Percentiles rank a stretch among this genome's conserved stretches.
Evolutionary conservation across 1,284 basidiomycete genomes (phyloP).

Genomic region (Puccinia triticina): DNA sequence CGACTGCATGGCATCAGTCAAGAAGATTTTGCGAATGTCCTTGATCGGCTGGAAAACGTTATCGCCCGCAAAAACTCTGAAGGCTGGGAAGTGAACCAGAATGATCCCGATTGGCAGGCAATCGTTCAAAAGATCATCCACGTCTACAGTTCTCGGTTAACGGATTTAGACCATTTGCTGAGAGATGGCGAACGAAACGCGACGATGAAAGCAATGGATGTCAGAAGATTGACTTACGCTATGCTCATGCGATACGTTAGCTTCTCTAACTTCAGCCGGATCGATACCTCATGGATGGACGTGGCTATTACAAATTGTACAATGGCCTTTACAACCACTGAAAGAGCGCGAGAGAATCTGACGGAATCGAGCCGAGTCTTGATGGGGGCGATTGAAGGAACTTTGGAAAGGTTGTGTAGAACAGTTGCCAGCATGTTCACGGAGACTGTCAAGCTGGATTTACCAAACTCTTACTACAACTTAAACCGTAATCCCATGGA

Average conservation of each 20-base stretch:
- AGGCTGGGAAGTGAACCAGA: constrained; percentile 16
- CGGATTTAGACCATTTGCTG: neutral
- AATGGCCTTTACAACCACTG: constrained; percentile 1
- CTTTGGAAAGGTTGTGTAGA: constrained; percentile 16
- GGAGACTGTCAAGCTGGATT: neutral
- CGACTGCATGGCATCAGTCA: constrained; percentile 35
- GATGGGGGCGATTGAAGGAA: constrained; percentile 41
- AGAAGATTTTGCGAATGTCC: constrained; percentile 2
- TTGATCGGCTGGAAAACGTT: neutral
- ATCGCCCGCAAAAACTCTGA: constrained; percentile 28
- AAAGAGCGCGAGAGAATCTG: neutral
- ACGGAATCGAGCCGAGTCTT: constrained; percentile 24
- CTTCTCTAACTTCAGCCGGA: constrained; percentile 16
- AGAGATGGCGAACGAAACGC: neutral
- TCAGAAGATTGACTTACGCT: constrained; percentile 15
- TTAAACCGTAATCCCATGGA: neutral
- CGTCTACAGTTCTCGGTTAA: constrained; percentile 4
- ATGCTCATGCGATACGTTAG: constrained; percentile 38
- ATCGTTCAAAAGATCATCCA: constrained; percentile 7
- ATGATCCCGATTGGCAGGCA: constrained; percentile 24
- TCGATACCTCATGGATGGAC: neutral
- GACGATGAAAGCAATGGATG: constrained; percentile 17
- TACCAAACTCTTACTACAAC: neutral
- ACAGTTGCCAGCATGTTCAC: constrained; percentile 16
- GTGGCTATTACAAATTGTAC: constrained; percentile 12